Evolutionary conservation across 1,139 yeast genomes (phyloP).

Genomic region (Magnusiomyces sp.): DNA sequence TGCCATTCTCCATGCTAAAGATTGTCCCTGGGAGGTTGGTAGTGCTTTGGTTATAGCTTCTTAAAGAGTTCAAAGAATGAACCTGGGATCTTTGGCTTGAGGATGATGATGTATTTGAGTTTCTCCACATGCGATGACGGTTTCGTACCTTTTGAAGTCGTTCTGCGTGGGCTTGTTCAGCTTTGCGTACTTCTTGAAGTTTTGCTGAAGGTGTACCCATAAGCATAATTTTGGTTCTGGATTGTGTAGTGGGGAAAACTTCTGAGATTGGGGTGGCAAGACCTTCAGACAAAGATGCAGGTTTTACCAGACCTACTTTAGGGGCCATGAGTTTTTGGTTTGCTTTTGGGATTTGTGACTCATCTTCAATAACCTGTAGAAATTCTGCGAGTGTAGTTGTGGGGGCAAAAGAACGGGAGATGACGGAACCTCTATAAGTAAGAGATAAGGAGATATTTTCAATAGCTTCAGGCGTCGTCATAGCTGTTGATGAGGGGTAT

Average conservation of each 20-base stretch:
- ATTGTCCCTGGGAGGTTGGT: too few relatives aligned
- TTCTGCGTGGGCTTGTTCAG: slow-evolving; percentile 22
- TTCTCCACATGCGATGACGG: too few relatives aligned
- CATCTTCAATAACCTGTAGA: slow-evolving; percentile 23
- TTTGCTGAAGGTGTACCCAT: slow-evolving; percentile 25
- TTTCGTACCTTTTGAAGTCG: slow-evolving; percentile 9
- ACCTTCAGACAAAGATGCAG: slow-evolving; percentile 15
- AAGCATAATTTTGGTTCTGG: slow-evolving; percentile 23
- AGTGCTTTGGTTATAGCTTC: too few relatives aligned
- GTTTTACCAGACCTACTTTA: slow-evolving; percentile 23
- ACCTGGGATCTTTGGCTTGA: too few relatives aligned
- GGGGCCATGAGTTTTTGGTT: slow-evolving; percentile 28
- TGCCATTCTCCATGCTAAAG: background rate
- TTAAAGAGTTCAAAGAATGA: too few relatives aligned
- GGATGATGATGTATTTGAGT: too few relatives aligned
- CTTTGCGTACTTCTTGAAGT: slow-evolving; percentile 22
- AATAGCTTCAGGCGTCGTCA: too few relatives aligned
- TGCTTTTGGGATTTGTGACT: slow-evolving; percentile 24
- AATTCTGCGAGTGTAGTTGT: slow-evolving; percentile 17
- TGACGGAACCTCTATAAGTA: slow-evolving; percentile 9
- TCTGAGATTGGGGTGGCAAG: slow-evolving; percentile 15
- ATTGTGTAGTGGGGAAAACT: slow-evolving; percentile 19
- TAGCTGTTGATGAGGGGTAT: background rate
- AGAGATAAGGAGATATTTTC: slow-evolving; percentile 4
- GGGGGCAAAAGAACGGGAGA: slow-evolving; percentile 5